Evolutionary conservation across 1,284 basidiomycete genomes (phyloP).

Genomic region (Ustilago nuda): DNA sequence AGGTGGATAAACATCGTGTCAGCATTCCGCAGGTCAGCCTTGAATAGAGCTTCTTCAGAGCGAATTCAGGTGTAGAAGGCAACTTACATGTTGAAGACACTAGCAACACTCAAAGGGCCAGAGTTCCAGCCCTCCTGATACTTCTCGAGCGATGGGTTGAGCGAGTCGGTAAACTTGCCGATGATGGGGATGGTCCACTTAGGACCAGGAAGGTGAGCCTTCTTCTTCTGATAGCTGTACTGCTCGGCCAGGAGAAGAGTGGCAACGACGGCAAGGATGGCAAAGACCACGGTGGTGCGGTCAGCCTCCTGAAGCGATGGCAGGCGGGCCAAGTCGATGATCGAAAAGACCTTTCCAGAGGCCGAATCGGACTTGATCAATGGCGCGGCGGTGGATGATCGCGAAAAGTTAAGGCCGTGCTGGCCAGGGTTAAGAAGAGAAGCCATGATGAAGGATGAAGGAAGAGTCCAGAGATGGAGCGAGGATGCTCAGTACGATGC

Average conservation of each 20-base stretch:
- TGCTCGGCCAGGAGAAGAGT: conserved; percentile 60
- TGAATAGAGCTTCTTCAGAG: not conserved
- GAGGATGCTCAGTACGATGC: not conserved
- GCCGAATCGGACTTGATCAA: conserved; percentile 23
- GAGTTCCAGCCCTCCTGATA: conserved; percentile 68
- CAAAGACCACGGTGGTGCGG: conserved; percentile 52
- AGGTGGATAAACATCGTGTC: conserved; percentile 1
- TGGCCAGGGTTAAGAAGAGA: conserved; percentile 44
- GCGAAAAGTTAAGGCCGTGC: conserved; percentile 46
- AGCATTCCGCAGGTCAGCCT: conserved; percentile 1
- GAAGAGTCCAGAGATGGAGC: conserved; percentile 4
- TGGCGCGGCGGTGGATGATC: conserved; percentile 15
- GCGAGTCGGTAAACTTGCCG: conserved; percentile 68
- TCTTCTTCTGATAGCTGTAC: conserved; percentile 60
- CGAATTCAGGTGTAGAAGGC: not conserved
- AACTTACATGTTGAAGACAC: conserved; percentile 67
- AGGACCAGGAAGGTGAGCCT: conserved; percentile 63
- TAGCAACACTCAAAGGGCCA: conserved; percentile 67
- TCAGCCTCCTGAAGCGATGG: conserved; percentile 51
- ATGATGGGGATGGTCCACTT: conserved; percentile 68
- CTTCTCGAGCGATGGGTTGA: conserved; percentile 66
- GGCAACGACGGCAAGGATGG: conserved; percentile 56
- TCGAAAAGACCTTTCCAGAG: conserved; percentile 40
- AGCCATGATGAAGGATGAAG: conserved; percentile 24
- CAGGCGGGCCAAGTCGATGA: conserved; percentile 38